phyloP scores from a whole-genome alignment of 208 protist genomes.

The Acanthamoeba quina region DNA sequence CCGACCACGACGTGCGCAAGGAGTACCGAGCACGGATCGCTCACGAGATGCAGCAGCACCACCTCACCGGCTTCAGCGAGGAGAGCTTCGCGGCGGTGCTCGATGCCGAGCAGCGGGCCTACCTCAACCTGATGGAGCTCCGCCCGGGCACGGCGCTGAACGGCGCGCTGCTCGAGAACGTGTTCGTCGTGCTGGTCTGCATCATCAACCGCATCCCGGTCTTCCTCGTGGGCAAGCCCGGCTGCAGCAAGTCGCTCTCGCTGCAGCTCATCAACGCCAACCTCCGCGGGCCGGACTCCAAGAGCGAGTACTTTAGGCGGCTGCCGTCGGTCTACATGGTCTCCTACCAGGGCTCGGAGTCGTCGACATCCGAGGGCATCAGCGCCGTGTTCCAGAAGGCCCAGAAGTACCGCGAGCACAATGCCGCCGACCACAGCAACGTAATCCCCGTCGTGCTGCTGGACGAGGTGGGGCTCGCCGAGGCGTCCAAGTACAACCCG shows the following conservation, averaged over 20 bases:
- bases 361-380: slow-evolving; percentile 44
- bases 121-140: slow-evolving; percentile 7
- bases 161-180: slow-evolving; percentile 47
- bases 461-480: slow-evolving; percentile 92
- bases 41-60: not conserved
- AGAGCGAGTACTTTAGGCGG: not conserved
- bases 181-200: slow-evolving; percentile 71
- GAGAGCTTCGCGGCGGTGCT: not conserved
- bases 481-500: slow-evolving; percentile 85
- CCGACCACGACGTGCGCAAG: not conserved
- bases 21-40: no score
- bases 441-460: slow-evolving; percentile 87
- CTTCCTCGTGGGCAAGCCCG: slow-evolving; percentile 75
- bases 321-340: slow-evolving; percentile 22
- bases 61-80: not conserved
- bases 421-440: not conserved
- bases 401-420: not conserved
- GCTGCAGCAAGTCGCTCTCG: slow-evolving; percentile 22
- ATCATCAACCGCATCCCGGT: slow-evolving; percentile 65
- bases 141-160: slow-evolving; percentile 8
- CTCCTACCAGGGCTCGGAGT: slow-evolving; percentile 37
- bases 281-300: not conserved
- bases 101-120: not conserved
- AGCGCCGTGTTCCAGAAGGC: not conserved
- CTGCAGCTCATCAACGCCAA: slow-evolving; percentile 11